Conservation (phyloP, 2,329 filamentous ascomycete genomes). For the Dothideomycetes sp. region DNA sequence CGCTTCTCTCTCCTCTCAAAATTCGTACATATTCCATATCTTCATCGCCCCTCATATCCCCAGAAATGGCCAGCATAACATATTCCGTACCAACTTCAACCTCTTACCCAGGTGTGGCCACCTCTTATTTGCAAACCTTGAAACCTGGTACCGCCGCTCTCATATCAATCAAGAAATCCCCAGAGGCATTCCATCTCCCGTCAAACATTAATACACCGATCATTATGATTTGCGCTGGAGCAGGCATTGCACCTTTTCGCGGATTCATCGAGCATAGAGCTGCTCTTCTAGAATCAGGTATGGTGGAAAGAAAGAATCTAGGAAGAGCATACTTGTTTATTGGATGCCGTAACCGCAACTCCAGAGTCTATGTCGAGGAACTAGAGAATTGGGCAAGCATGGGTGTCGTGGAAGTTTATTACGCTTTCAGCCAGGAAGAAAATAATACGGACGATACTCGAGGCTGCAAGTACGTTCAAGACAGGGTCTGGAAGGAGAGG, state of each 20-base stretch:
- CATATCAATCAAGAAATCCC: slow-evolving; percentile 32
- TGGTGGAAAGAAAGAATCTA: too few species aligned
- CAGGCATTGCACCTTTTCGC: slow-evolving; percentile 42
- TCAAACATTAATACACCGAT: slow-evolving; percentile 35
- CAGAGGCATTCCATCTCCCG: slow-evolving; percentile 40
- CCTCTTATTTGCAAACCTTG: slow-evolving; percentile 29
- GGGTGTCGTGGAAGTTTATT: too few species aligned
- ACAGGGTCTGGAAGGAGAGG: too few species aligned
- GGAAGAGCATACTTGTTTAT: too few species aligned
- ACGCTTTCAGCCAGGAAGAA: too few species aligned
- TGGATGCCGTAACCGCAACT: too few species aligned
- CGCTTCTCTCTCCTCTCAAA: slow-evolving; percentile 19
- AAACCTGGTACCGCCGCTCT: not conserved
- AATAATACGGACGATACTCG: too few species aligned
- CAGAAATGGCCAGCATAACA: slow-evolving; percentile 43
- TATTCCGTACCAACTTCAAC: slow-evolving; percentile 44
- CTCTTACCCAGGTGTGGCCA: slow-evolving; percentile 29
- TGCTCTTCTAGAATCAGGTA: slow-evolving; percentile 28
- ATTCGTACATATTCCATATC: slow-evolving; percentile 20
- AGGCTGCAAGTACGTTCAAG: too few species aligned
- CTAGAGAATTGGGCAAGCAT: too few species aligned
- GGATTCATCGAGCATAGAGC: slow-evolving; percentile 35
- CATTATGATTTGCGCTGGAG: slow-evolving; percentile 45
- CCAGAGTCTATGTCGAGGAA: too few species aligned
- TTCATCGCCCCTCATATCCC: slow-evolving; percentile 18